Conservation (phyloP, 176 grass and related monocot genomes). For the Melocanna baccifera region DNA sequence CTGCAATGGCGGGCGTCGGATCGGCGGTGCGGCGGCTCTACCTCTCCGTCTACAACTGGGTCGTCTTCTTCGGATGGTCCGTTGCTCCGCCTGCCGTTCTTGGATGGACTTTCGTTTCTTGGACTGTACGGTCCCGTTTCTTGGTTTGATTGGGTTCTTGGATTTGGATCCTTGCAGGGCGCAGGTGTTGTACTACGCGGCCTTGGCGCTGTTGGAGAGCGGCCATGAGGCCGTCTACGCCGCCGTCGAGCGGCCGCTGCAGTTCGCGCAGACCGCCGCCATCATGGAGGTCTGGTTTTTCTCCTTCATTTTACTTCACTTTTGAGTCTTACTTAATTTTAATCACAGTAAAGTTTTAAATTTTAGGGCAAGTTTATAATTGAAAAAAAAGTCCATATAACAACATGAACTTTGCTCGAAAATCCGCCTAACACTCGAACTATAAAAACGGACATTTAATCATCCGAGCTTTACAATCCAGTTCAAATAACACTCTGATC, state of each 20-base stretch:
- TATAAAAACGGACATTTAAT: no score
- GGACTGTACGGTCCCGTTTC: background rate
- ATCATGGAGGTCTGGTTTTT: conserved; percentile 36
- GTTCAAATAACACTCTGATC: no score
- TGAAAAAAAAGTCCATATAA: no score
- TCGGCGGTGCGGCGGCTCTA: conserved; percentile 41
- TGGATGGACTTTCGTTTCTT: background rate
- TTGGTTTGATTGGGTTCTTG: conserved; percentile 22
- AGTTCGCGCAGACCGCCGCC: conserved; percentile 47
- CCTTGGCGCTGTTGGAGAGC: conserved; percentile 1
- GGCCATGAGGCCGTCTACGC: conserved; percentile 43
- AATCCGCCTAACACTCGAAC: no score
- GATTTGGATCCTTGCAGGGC: conserved; percentile 35
- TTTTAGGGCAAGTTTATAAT: background rate
- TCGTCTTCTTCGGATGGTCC: conserved; percentile 53
- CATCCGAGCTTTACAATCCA: no score
- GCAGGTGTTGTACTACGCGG: conserved; percentile 42
- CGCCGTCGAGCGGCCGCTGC: conserved; percentile 48
- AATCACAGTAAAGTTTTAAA: background rate
- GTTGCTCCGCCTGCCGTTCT: background rate
- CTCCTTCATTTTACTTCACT: background rate
- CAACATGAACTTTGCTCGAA: no score
- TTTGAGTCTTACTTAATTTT: background rate
- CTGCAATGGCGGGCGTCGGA: conserved; percentile 23
- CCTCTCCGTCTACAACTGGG: conserved; percentile 51